Evolutionary conservation across 768 basidiomycete genomes (phyloP).

Genomic region (Chlorophyllum brunneum): DNA sequence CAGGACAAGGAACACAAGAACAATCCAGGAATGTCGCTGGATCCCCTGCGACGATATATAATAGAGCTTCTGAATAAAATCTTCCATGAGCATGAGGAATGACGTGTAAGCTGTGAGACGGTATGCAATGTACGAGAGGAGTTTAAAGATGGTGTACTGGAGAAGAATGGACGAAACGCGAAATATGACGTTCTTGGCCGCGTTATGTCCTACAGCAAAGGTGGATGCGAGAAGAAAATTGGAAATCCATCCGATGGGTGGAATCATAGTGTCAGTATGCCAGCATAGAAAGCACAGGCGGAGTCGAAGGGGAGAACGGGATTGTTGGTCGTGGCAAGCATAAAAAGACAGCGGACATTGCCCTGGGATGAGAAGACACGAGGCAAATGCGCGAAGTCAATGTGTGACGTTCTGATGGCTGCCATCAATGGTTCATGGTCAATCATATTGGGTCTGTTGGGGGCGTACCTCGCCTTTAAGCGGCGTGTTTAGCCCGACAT

Average conservation of each 20-base stretch:
- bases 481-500: no score
- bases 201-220: conserved; percentile 13
- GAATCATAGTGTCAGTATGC: not conserved
- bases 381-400: not conserved
- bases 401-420: not conserved
- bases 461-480: no score
- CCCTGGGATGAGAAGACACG: not conserved
- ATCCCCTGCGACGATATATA: conserved; percentile 9
- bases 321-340: not conserved
- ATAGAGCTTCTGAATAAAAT: conserved; percentile 10
- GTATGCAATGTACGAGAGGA: conserved; percentile 12
- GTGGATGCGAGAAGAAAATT: conserved; percentile 4
- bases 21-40: conserved; percentile 2
- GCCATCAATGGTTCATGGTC: no score
- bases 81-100: conserved; percentile 14
- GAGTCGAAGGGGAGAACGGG: not conserved
- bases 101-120: conserved; percentile 13
- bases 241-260: conserved; percentile 3
- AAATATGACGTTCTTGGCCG: conserved; percentile 14
- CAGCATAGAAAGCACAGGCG: not conserved
- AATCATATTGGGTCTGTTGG: no score
- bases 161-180: conserved; percentile 10
- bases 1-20: conserved; percentile 12
- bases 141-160: conserved; percentile 9
- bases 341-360: not conserved